Base-by-base conservation (phyloP, 2,329 filamentous ascomycete genomes). In the Geoglossum cookeanum region DNA sequence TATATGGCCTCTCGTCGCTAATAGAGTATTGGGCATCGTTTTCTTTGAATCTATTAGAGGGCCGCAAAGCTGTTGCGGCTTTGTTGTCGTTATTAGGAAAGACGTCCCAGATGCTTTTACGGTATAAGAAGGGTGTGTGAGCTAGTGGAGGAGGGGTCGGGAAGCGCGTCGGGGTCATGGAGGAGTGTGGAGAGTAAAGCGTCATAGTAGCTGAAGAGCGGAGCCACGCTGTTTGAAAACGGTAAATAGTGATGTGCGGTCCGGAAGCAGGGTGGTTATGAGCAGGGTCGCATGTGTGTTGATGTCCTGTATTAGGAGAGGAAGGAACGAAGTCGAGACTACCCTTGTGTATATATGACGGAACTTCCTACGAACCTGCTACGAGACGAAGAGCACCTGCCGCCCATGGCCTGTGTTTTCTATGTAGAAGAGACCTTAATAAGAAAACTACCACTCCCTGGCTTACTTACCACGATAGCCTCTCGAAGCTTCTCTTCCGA, bases 401-500 rank as follows among this genome's bases (percentile, higher is more conserved):
- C 9, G 15, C 47, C 4, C 11, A 11, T n/a, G n/a, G 4, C 17
- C 33, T 35, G 37, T 9, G 37, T 13, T 32, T 37, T 32, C 13
- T 53, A 13, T n/a, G 32, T 47, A 6, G 27, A 37, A 17, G 30
- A 7, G 13, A 48, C 54, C 32, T 56, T 56, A 35, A 55, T 68
- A 1, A 71, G 60, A 57, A 61, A 69, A 61, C 73, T 75, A 9
- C 88, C 88, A 62, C 83, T 82, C 3, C 87, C 87, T 0, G 92
- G 92, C 69, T 87, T 84, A 66, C 87, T 94, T 53, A 94, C 88
- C 32, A 97, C 86, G 59, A 97, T 84, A 0, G 90, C 90, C 55
- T 82, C 81, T 58, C 79, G 77, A 65, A 84, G 74, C 71, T 89
- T 86, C 71, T 92, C 86, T 27, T 80, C 77, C 0, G 75, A 84